Conservation (phyloP, 2,329 filamentous ascomycete genomes). For the Graphilbum sp. region DNA sequence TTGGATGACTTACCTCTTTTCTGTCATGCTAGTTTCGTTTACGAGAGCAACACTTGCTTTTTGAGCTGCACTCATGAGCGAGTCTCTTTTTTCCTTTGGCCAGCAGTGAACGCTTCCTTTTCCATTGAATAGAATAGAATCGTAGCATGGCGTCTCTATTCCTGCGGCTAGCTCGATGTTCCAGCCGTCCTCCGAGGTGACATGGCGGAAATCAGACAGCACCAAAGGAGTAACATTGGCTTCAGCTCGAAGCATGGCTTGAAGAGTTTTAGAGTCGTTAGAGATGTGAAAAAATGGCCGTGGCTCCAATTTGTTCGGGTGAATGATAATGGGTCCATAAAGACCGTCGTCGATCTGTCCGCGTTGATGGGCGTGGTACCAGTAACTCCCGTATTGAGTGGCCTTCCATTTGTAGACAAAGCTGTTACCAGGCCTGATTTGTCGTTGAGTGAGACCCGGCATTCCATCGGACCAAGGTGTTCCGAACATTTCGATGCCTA, state of each 20-base stretch:
- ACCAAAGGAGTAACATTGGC: constrained; percentile 27
- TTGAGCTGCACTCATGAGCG: constrained; percentile 18
- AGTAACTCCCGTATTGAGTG: constrained; percentile 39
- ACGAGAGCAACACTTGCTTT: constrained; percentile 14
- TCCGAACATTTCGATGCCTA: constrained; percentile 28
- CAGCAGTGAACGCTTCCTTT: constrained; percentile 39
- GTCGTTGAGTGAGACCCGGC: constrained; percentile 36
- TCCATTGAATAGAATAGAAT: constrained; percentile 45
- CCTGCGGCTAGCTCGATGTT: constrained; percentile 23
- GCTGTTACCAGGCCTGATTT: constrained; percentile 28
- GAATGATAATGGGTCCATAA: constrained; percentile 38
- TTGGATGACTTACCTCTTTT: constrained; percentile 20
- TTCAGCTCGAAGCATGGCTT: constrained; percentile 33
- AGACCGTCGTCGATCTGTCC: constrained; percentile 44
- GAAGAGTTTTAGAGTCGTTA: constrained; percentile 18
- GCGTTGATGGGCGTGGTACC: constrained; percentile 41
- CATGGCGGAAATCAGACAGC: constrained; percentile 38
- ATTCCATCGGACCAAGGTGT: constrained; percentile 47
- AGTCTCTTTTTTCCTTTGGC: constrained; percentile 23
- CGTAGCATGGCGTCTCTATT: constrained; percentile 38
- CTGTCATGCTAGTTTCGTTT: constrained; percentile 19
- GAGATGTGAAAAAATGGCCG: constrained; percentile 35
- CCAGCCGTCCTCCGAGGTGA: constrained; percentile 25
- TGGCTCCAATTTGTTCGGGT: constrained; percentile 14
- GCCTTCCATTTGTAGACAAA: constrained; percentile 41